These are phyloP conservation scores for Paramyrothecium roridum DNA, from an alignment of 2,329 filamentous ascomycete genomes.

Conservation along the genomic window DNA sequence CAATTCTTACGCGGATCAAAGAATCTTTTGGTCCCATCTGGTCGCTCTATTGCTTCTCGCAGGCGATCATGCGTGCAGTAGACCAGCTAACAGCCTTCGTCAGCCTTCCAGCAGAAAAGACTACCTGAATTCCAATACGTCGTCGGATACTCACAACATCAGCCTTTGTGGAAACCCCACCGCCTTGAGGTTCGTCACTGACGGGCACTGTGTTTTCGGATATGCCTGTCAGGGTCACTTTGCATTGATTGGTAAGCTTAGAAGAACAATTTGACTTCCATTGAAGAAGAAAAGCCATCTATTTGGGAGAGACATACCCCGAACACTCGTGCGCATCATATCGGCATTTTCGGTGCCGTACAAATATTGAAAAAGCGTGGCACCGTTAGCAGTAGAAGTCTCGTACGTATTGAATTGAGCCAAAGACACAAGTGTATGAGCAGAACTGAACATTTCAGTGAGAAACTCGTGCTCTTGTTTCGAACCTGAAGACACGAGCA, in stretches of 20 bases:
- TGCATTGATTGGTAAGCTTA: not conserved
- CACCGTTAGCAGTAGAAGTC: too few species aligned
- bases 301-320: not conserved
- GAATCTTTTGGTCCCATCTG: too few species aligned
- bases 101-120: not conserved
- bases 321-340: not conserved
- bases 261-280: not conserved
- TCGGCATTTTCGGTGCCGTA: not conserved
- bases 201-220: not conserved
- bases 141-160: not conserved
- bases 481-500: not conserved
- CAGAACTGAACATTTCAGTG: not conserved
- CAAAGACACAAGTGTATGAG: not conserved
- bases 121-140: not conserved
- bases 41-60: too few species aligned
- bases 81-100: not conserved
- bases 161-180: not conserved
- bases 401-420: not conserved
- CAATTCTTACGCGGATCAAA: too few species aligned
- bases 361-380: not conserved
- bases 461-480: not conserved
- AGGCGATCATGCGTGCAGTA: not conserved
- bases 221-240: not conserved
- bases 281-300: not conserved
- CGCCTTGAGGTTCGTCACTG: not conserved